Conservation (phyloP, 2,329 filamentous ascomycete species). For the Cladophialophora exuberans region DNA sequence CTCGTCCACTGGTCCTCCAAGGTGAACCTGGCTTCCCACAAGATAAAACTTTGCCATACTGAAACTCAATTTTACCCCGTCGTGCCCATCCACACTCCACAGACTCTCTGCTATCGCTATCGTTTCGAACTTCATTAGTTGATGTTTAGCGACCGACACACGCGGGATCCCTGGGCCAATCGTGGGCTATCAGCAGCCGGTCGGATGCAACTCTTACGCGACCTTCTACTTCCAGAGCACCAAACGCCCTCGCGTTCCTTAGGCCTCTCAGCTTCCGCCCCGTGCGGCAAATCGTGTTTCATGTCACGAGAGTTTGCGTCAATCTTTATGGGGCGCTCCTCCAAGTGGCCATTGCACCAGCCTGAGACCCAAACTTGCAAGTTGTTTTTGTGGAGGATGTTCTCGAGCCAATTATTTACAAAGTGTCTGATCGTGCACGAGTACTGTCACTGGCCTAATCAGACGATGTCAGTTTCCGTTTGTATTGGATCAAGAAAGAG, state of each 20-base stretch:
- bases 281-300: slow-evolving; percentile 30
- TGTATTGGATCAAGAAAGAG: no score
- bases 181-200: not conserved
- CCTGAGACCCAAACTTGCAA: no score
- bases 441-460: no score
- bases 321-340: not conserved
- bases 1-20: no score
- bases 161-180: slow-evolving; percentile 14
- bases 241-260: slow-evolving; percentile 7
- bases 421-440: no score
- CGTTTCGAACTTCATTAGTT: slow-evolving; percentile 29
- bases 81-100: not conserved
- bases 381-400: not conserved
- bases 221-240: slow-evolving; percentile 5
- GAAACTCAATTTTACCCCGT: not conserved
- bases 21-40: no score
- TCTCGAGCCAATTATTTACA: not conserved
- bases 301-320: slow-evolving; percentile 20
- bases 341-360: not conserved
- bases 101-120: slow-evolving; percentile 5
- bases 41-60: not conserved
- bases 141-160: slow-evolving; percentile 6
- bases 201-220: slow-evolving; percentile 9
- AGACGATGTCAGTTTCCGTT: no score
- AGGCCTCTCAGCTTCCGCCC: slow-evolving; percentile 6